Conservation (phyloP, 2,329 filamentous ascomycete species). For the Trichophyton simii region DNA sequence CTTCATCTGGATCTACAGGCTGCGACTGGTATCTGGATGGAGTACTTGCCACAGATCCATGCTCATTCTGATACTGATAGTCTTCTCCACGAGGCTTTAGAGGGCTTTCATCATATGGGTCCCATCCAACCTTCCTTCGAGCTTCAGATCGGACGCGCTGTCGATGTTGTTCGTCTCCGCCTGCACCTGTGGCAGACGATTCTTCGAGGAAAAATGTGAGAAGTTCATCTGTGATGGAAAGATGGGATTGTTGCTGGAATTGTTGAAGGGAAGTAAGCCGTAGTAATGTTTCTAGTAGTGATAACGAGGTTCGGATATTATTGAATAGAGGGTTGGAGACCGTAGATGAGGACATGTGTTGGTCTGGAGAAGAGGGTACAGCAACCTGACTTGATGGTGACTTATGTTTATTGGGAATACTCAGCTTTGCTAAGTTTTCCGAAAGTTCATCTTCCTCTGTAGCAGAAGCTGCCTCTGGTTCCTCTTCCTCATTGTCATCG, state of each 20-base stretch:
- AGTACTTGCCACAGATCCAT: conserved; percentile 7
- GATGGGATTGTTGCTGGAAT: conserved; percentile 77
- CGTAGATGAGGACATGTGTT: conserved; percentile 36
- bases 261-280: conserved; percentile 79
- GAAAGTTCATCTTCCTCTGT: conserved; percentile 24
- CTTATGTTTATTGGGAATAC: conserved; percentile 32
- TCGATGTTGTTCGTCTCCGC: conserved; percentile 48
- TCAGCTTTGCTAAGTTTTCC: conserved; percentile 36
- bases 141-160: conserved; percentile 49
- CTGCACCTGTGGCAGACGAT: conserved; percentile 52
- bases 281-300: conserved; percentile 76
- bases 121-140: conserved; percentile 51
- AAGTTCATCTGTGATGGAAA: conserved; percentile 82
- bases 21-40: conserved; percentile 2
- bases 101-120: conserved; percentile 59
- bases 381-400: conserved; percentile 9
- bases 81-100: conserved; percentile 54
- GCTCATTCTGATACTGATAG: conserved; percentile 41
- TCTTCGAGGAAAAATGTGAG: conserved; percentile 75
- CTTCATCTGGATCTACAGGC: not conserved
- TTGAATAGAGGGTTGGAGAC: conserved; percentile 39
- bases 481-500: conserved; percentile 36
- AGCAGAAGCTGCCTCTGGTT: conserved; percentile 19
- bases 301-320: conserved; percentile 54
- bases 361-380: conserved; percentile 27